These are phyloP conservation scores for Boletellus sp. DNA, from an alignment of 768 basidiomycete species.

Conservation along the genomic window DNA sequence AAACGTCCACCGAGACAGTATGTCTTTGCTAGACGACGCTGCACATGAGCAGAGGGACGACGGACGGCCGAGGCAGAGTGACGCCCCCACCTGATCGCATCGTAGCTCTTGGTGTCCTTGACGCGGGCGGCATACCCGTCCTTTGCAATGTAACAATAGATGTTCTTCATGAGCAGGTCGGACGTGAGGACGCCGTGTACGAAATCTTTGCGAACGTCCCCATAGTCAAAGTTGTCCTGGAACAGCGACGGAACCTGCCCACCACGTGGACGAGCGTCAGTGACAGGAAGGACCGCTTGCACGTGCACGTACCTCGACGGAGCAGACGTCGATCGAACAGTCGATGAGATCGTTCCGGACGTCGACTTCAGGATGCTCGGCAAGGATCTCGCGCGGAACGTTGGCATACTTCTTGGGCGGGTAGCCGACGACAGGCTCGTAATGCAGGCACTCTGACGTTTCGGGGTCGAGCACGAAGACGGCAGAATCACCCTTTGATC, in stretches of 20 bases:
- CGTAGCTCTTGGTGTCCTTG: constrained; percentile 89
- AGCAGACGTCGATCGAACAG: constrained; percentile 90
- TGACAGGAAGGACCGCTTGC: neutral
- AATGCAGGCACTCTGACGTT: constrained; percentile 81
- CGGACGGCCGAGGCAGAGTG: neutral
- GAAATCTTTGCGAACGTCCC: constrained; percentile 87
- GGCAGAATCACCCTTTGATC: constrained; percentile 68
- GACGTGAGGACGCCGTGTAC: constrained; percentile 92
- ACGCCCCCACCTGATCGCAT: constrained; percentile 71
- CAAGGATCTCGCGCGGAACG: constrained; percentile 77
- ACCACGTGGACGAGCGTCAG: constrained; percentile 1
- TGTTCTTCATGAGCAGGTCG: constrained; percentile 91
- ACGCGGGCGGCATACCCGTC: constrained; percentile 92
- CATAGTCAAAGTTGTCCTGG: constrained; percentile 98
- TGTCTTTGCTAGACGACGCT: constrained; percentile 72
- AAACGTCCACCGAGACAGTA: constrained; percentile 91
- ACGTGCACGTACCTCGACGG: constrained; percentile 66
- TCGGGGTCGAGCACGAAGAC: constrained; percentile 75
- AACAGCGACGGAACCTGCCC: constrained; percentile 90
- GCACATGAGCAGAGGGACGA: neutral
- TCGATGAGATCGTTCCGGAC: constrained; percentile 86
- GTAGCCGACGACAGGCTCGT: constrained; percentile 70
- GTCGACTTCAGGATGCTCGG: constrained; percentile 73
- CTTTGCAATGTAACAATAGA: constrained; percentile 84
- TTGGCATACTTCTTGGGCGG: constrained; percentile 58